A percentile compares a stretch with the other conserved stretches of the same genome.
Evolutionary conservation across 192 early-diverging fungal species (phyloP).

Genomic region (Coemansia sp.): DNA sequence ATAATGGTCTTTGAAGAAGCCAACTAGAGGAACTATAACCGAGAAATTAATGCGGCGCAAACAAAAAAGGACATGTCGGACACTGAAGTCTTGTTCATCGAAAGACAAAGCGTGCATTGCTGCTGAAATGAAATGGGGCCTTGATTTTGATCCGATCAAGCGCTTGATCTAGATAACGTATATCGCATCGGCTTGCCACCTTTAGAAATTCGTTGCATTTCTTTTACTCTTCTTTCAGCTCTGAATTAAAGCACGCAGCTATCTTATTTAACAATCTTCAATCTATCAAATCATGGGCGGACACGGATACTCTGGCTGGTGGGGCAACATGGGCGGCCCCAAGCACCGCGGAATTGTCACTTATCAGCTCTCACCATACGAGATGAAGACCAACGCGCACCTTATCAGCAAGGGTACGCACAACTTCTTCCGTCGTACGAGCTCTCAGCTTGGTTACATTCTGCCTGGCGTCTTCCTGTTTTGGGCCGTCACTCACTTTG

Average conservation of each 20-base stretch:
- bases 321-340: conserved; percentile 45
- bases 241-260: neutral
- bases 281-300: conserved; percentile 21
- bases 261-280: neutral
- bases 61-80: too few species aligned
- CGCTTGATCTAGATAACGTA: too few species aligned
- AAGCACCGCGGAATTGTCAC: conserved; percentile 49
- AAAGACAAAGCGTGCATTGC: too few species aligned
- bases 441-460: conserved; percentile 37
- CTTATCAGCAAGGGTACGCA: conserved; percentile 47
- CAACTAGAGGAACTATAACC: too few species aligned
- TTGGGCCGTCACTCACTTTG: conserved; percentile 39
- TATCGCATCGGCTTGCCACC: too few species aligned
- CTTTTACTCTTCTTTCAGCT: neutral
- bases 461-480: conserved; percentile 39
- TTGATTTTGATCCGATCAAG: too few species aligned
- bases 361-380: conserved; percentile 47
- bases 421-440: conserved; percentile 47
- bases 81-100: too few species aligned
- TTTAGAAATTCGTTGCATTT: neutral
- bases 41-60: too few species aligned
- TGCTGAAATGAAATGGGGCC: too few species aligned
- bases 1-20: too few species aligned
- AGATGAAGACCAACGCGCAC: conserved; percentile 48
- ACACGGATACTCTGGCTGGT: conserved; percentile 48